These are phyloP conservation scores for Erodium moschatum DNA, from an alignment of 441 rosid species.

Conservation along the genomic window DNA sequence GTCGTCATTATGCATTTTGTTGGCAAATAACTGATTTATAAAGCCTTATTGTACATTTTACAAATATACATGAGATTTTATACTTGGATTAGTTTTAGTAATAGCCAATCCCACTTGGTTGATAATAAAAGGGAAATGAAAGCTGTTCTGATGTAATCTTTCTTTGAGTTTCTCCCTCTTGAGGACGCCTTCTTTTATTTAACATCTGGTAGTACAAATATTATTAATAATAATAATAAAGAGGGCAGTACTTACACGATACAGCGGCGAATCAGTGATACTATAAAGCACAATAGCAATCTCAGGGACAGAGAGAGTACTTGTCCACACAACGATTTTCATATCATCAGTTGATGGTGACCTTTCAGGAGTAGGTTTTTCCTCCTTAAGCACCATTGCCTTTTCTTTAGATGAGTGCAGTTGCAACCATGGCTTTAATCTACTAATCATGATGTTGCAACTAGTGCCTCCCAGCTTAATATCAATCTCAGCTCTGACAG, in stretches of 20 bases:
- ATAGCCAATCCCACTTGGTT: not conserved
- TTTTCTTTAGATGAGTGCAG: constrained; percentile 60
- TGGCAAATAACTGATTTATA: not conserved
- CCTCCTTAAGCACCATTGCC: constrained; percentile 62
- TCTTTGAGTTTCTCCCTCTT: too few species aligned
- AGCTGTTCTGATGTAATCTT: too few species aligned
- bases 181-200: too few species aligned
- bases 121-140: too few species aligned
- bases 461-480: constrained; percentile 80
- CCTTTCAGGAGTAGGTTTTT: constrained; percentile 24
- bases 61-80: not conserved
- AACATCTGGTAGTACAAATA: too few species aligned
- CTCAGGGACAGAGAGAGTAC: constrained; percentile 96
- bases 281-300: constrained; percentile 67
- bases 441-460: constrained; percentile 57
- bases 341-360: constrained; percentile 38
- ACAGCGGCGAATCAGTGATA: constrained; percentile 50
- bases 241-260: constrained; percentile 64
- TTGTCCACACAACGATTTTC: constrained; percentile 79
- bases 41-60: not conserved
- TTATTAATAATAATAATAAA: not conserved
- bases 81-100: not conserved
- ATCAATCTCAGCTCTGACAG: constrained; percentile 84
- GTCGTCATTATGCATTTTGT: not conserved
- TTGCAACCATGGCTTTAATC: constrained; percentile 77